Evolutionary conservation across 495 filamentous ascomycete species (phyloP).

Genomic region (Chaetomium tenue): DNA sequence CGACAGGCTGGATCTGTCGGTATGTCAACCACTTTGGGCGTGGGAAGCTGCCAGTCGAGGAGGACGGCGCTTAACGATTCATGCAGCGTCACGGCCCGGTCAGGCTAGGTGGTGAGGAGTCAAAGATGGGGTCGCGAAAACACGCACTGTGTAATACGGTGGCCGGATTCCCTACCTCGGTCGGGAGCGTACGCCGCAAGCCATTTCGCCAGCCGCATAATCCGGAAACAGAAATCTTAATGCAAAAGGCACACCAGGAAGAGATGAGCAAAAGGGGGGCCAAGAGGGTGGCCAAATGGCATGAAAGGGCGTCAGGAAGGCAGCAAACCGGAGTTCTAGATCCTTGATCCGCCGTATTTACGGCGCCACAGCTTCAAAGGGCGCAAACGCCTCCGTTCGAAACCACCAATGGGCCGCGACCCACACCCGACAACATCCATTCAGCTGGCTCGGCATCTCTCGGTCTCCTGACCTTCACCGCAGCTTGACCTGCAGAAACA

Average conservation of each 20-base stretch:
- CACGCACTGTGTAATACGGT: constrained; percentile 5
- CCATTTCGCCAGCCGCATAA: background rate
- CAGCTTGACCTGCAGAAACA: background rate
- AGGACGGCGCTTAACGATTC: background rate
- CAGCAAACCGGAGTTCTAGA: constrained; percentile 7
- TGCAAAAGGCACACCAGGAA: too few relatives aligned
- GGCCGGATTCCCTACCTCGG: background rate
- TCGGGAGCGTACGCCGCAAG: constrained; percentile 3
- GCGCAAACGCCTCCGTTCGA: background rate
- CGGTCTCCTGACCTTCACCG: background rate
- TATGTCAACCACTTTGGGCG: background rate
- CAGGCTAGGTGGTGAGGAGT: background rate
- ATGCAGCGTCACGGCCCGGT: background rate
- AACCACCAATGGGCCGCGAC: background rate
- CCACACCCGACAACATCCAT: background rate
- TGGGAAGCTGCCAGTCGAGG: background rate
- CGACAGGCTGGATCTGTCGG: background rate
- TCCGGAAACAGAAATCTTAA: background rate
- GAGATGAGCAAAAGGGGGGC: background rate
- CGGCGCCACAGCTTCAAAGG: background rate
- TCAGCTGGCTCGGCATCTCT: background rate
- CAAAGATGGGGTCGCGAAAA: background rate
- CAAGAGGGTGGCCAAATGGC: background rate
- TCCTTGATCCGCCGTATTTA: background rate
- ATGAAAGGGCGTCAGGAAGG: constrained; percentile 8